A percentile compares a stretch with the other conserved stretches of the same genome.
phyloP scores from a whole-genome alignment of 139 green algal genomes.

The Chlorella sp. region DNA sequence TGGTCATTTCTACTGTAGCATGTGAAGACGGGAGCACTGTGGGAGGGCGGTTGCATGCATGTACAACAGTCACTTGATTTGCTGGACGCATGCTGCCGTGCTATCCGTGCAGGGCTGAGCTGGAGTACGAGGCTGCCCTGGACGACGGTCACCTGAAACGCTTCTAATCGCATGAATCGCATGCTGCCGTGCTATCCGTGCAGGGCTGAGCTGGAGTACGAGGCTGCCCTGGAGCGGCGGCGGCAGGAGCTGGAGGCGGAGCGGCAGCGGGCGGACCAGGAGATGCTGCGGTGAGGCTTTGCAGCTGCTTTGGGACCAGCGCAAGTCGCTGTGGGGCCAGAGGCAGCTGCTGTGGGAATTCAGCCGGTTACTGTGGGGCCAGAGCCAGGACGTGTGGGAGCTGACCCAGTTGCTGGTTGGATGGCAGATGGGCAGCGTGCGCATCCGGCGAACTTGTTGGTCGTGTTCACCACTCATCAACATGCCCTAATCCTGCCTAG shows the following conservation, averaged over 20 bases:
- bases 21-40: too few relatives aligned
- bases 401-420: too few relatives aligned
- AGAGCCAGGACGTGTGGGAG: too few relatives aligned
- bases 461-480: too few relatives aligned
- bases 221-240: slow-evolving; percentile 72
- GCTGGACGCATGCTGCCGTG: not conserved
- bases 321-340: too few relatives aligned
- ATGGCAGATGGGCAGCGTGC: too few relatives aligned
- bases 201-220: slow-evolving; percentile 50
- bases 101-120: not conserved
- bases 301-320: not conserved
- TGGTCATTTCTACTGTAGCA: not conserved
- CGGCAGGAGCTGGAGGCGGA: slow-evolving; percentile 63
- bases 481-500: not conserved
- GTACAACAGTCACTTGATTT: not conserved
- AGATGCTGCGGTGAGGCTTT: slow-evolving; percentile 53
- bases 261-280: slow-evolving; percentile 48
- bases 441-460: too few relatives aligned
- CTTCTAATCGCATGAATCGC: not conserved
- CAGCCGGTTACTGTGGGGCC: too few relatives aligned
- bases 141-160: too few relatives aligned
- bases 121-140: too few relatives aligned
- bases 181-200: not conserved
- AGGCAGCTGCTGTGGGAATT: too few relatives aligned
- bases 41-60: not conserved